Percentiles rank a stretch among this genome's conserved stretches.
Evolutionary conservation across 805 yeast species (phyloP).

Genomic region (Komagataella phaffii): DNA sequence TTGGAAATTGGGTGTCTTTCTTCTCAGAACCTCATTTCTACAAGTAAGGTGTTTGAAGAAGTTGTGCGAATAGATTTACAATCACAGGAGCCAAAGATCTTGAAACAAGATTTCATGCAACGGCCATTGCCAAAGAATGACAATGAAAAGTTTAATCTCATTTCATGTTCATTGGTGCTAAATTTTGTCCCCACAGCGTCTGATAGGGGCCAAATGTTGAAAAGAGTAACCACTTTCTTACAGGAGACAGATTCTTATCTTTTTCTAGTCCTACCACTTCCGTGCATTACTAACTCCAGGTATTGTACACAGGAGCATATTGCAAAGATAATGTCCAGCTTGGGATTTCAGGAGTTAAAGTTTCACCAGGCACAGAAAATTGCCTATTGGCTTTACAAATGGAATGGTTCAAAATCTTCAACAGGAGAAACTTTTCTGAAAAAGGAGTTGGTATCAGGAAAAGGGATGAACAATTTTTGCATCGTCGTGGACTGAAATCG

Average conservation of each 20-base stretch:
- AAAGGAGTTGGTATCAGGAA: slow-evolving; percentile 40
- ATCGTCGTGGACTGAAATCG: slow-evolving; percentile 15
- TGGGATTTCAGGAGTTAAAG: slow-evolving; percentile 43
- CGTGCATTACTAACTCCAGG: slow-evolving; percentile 75
- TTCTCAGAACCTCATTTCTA: slow-evolving; percentile 53
- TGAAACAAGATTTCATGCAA: slow-evolving; percentile 76
- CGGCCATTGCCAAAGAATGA: slow-evolving; percentile 41
- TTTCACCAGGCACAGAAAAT: slow-evolving; percentile 56
- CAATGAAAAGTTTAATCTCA: slow-evolving; percentile 39
- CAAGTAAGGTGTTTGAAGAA: slow-evolving; percentile 32
- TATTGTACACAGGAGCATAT: slow-evolving; percentile 41
- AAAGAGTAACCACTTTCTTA: slow-evolving; percentile 43
- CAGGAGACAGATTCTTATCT: slow-evolving; percentile 13
- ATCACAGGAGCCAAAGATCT: slow-evolving; percentile 61
- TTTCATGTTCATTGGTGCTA: slow-evolving; percentile 78
- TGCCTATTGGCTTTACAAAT: slow-evolving; percentile 55
- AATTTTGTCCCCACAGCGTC: slow-evolving; percentile 73
- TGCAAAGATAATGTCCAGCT: slow-evolving; percentile 29
- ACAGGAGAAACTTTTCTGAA: slow-evolving; percentile 19
- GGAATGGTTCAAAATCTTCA: slow-evolving; percentile 20
- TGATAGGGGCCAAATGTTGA: slow-evolving; percentile 69
- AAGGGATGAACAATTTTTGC: slow-evolving; percentile 58
- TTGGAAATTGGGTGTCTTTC: slow-evolving; percentile 80
- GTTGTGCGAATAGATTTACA: slow-evolving; percentile 66
- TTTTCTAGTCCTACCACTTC: slow-evolving; percentile 78